Evolutionary conservation across 2,329 filamentous ascomycete species (phyloP).

Genomic region (Fusarium veterinarium): DNA sequence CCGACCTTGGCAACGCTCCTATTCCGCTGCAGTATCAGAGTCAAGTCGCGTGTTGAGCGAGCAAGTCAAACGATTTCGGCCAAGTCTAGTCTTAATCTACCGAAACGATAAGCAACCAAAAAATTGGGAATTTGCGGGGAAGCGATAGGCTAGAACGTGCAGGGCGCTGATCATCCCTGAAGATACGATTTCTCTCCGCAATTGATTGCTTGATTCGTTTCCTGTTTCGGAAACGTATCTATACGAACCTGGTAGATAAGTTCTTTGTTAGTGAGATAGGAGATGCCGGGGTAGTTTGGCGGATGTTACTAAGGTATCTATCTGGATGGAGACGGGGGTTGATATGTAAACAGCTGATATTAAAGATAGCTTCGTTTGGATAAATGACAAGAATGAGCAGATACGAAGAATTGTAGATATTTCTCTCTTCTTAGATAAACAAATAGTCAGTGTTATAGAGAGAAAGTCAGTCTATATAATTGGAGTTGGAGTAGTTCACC

Average conservation of each 20-base stretch:
- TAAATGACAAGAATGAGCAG: not conserved
- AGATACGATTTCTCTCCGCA: not conserved
- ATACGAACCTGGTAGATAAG: slow-evolving; percentile 16
- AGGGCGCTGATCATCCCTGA: not conserved
- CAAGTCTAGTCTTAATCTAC: slow-evolving; percentile 7
- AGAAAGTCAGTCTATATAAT: not conserved
- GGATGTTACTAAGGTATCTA: slow-evolving; percentile 5
- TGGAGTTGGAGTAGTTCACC: not conserved
- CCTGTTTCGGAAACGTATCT: slow-evolving; percentile 19
- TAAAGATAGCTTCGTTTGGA: not conserved
- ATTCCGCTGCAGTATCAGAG: not conserved
- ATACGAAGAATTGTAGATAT: not conserved
- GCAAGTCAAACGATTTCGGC: not conserved
- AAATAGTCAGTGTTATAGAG: not conserved
- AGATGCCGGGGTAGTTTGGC: not conserved
- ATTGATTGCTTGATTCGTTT: slow-evolving; percentile 17
- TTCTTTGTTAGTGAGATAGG: slow-evolving; percentile 1
- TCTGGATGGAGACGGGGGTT: not conserved
- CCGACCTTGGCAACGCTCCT: not conserved
- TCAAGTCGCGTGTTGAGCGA: not conserved
- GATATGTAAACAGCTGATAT: not conserved
- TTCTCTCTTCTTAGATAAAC: not conserved
- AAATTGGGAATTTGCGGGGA: slow-evolving; percentile 18
- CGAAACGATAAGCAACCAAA: slow-evolving; percentile 18
- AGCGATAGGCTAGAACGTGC: slow-evolving; percentile 9